These are phyloP conservation scores for Coriolopsis trogii DNA, from an alignment of 1,284 basidiomycete genomes.

Conservation along the genomic window DNA sequence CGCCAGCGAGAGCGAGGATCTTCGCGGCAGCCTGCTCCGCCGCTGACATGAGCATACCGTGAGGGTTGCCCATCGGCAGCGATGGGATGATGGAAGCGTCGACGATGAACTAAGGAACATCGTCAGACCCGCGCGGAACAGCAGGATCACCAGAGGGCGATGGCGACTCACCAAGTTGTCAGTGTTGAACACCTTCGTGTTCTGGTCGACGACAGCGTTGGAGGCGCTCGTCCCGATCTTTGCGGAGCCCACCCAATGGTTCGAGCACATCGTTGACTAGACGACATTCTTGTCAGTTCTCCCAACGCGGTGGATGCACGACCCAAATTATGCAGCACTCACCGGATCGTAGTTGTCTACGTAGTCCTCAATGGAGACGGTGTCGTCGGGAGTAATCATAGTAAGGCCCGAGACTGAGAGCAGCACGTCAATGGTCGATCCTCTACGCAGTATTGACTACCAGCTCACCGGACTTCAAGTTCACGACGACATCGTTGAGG, in stretches of 20 bases:
- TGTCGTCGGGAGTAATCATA: slow-evolving; percentile 62
- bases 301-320: neutral
- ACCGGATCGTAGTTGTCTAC: slow-evolving; percentile 53
- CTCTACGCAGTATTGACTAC: neutral
- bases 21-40: slow-evolving; percentile 57
- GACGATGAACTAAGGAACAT: slow-evolving; percentile 40
- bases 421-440: neutral
- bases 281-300: neutral
- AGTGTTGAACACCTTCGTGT: slow-evolving; percentile 58
- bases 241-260: slow-evolving; percentile 62
- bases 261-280: slow-evolving; percentile 47
- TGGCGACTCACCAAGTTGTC: slow-evolving; percentile 52
- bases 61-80: slow-evolving; percentile 56
- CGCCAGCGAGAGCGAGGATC: slow-evolving; percentile 56
- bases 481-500: slow-evolving; percentile 50
- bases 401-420: slow-evolving; percentile 48
- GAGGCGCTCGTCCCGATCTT: slow-evolving; percentile 45
- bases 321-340: slow-evolving; percentile 10
- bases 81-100: slow-evolving; percentile 46
- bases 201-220: slow-evolving; percentile 55
- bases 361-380: slow-evolving; percentile 53
- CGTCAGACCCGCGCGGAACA: no score
- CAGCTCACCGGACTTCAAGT: slow-evolving; percentile 40
- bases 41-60: slow-evolving; percentile 54
- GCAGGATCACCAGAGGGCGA: no score